Evolutionary conservation across 73 alveolate species (phyloP), one percentile per base, ranked within the genome.

Genomic region (Breviolum minutum): DNA sequence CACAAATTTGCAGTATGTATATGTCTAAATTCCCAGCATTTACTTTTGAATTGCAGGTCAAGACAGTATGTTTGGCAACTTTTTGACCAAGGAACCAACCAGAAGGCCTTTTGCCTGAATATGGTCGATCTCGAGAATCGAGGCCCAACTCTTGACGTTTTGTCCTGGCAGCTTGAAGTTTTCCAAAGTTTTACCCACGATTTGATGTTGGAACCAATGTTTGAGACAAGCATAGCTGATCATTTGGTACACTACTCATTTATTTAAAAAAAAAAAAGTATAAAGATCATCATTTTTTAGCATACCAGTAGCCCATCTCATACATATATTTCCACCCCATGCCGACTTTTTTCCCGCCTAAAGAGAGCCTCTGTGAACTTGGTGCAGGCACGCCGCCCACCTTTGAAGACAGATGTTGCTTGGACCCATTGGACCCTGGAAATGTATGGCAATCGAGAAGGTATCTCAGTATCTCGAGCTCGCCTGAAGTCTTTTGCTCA

Each of bases 351-450:
- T n/a, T n/a, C n/a, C n/a, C 63, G 62, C 99, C 99, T 94, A 94
- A 94, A 94, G 70, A 94, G 99, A 13, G 99, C 99, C 74, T 94
- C 99, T 5, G 99, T 94, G 85, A 94, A 94, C 99, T 94, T 94
- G 93, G 99, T 94, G 79, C 99, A 94, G 26, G 99, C 76, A 2
- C 85, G 69, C 24, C 99, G 99, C 32, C 83, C 94, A 22, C 84
- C 99, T 63, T n/a, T 19, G 30, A 14, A 29, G 61, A 13, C 29
- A 29, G 11, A 29, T 13, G 74, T 71, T 77, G 87, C n/a, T n/a
- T n/a, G n/a, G n/a, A n/a, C n/a, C n/a, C n/a, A n/a, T n/a, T n/a
- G n/a, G n/a, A n/a, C n/a, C n/a, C n/a, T n/a, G n/a, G n/a, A n/a
- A n/a, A n/a, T n/a, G n/a, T n/a, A n/a, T n/a, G n/a, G 54, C 54